These are phyloP conservation scores for Venturiaceae sp. DNA, from an alignment of 2,329 filamentous ascomycete species.

Conservation along the genomic window DNA sequence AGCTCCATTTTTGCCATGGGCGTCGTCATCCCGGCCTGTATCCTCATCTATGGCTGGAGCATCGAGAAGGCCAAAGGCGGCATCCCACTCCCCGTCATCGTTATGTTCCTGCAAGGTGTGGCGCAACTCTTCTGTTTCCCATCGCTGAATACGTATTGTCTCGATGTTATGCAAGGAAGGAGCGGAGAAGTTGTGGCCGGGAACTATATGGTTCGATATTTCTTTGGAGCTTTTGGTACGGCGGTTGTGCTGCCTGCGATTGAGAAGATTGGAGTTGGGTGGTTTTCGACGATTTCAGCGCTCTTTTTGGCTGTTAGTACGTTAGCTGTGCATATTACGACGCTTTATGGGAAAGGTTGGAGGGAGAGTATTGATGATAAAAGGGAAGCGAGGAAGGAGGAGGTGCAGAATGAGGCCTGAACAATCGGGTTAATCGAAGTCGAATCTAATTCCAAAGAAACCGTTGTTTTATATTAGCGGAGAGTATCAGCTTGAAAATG, in stretches of 20 bases:
- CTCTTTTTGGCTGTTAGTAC: conserved; percentile 43
- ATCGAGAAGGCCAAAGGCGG: conserved; percentile 46
- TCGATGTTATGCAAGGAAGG: conserved; percentile 67
- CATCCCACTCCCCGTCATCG: conserved; percentile 54
- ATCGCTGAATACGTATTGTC: conserved; percentile 67
- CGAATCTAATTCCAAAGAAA: too few relatives aligned
- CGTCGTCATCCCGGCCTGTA: conserved; percentile 48
- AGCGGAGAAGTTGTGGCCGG: conserved; percentile 68
- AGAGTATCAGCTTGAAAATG: too few relatives aligned
- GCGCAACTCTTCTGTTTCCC: conserved; percentile 70
- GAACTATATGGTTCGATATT: conserved; percentile 70
- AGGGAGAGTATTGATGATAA: conserved; percentile 43
- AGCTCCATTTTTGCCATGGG: conserved; percentile 44
- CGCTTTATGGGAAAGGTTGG: conserved; percentile 42
- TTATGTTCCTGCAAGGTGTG: conserved; percentile 66
- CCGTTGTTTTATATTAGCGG: too few relatives aligned
- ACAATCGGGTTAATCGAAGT: too few relatives aligned
- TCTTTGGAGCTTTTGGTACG: conserved; percentile 62
- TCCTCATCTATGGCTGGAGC: conserved; percentile 61
- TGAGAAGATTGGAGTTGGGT: conserved; percentile 67
- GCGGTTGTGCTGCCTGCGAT: conserved; percentile 66
- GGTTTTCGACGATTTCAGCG: conserved; percentile 65
- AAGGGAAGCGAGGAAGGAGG: conserved; percentile 22
- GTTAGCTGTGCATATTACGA: conserved; percentile 36
- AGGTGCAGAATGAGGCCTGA: neutral